Evolutionary conservation across 2,329 filamentous ascomycete species (phyloP).

Genomic region (Balansia obtecta): DNA sequence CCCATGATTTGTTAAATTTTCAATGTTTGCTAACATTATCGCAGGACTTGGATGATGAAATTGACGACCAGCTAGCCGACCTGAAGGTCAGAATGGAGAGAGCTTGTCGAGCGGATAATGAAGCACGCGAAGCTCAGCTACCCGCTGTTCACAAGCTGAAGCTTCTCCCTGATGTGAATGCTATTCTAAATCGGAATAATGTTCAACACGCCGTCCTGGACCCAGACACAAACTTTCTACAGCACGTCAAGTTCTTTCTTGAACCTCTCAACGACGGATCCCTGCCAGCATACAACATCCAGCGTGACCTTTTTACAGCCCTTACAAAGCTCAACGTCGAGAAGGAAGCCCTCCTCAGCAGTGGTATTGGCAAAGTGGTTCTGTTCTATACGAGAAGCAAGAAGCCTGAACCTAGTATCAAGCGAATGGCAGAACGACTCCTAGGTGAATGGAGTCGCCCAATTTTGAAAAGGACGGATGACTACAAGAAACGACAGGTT

Average conservation of each 20-base stretch:
- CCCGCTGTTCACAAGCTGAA: conserved; percentile 89
- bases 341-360: conserved; percentile 81
- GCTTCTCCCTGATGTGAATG: conserved; percentile 81
- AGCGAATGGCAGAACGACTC: conserved; percentile 85
- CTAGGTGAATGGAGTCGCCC: conserved; percentile 91
- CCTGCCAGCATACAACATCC: conserved; percentile 91
- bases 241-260: conserved; percentile 93
- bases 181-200: conserved; percentile 79
- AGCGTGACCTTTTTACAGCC: conserved; percentile 81
- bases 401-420: conserved; percentile 76
- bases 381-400: conserved; percentile 96
- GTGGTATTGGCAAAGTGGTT: conserved; percentile 90
- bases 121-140: conserved; percentile 63
- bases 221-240: conserved; percentile 87
- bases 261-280: conserved; percentile 91
- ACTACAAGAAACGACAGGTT: conserved; percentile 75
- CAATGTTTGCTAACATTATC: background rate
- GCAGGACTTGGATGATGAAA: conserved; percentile 78
- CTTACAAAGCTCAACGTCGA: conserved; percentile 73
- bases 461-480: conserved; percentile 84
- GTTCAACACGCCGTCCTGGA: conserved; percentile 77
- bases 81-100: conserved; percentile 85
- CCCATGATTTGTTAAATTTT: conserved; percentile 10
- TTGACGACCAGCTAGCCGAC: conserved; percentile 78
- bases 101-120: conserved; percentile 77